Percentiles rank a stretch among this genome's conserved stretches.
phyloP scores from a whole-genome alignment of 2,329 filamentous ascomycete genomes.

The Cyclaneusma minus region DNA sequence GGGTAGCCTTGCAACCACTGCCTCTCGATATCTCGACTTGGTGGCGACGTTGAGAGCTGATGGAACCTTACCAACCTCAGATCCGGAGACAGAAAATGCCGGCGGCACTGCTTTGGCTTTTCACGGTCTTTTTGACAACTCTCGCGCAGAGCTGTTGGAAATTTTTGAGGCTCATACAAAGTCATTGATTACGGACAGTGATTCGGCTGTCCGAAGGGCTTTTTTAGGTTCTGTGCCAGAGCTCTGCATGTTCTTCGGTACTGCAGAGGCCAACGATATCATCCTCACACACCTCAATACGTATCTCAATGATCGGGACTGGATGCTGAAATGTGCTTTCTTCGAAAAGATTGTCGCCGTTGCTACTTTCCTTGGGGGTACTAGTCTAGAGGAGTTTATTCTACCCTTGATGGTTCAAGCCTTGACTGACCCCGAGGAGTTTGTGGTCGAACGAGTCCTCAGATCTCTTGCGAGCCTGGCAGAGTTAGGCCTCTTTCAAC shows the following conservation, averaged over 20 bases:
- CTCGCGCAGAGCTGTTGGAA: conserved; percentile 67
- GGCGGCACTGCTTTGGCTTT: conserved; percentile 53
- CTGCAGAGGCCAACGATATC: conserved; percentile 86
- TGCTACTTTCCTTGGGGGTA: conserved; percentile 76
- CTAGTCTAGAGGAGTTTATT: conserved; percentile 86
- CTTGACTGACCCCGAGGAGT: conserved; percentile 82
- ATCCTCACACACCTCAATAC: conserved; percentile 92
- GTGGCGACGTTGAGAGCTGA: conserved; percentile 77
- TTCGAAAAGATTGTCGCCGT: conserved; percentile 93
- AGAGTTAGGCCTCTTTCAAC: conserved; percentile 71
- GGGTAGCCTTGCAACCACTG: conserved; percentile 74
- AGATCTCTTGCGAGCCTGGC: conserved; percentile 81
- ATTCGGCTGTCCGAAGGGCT: conserved; percentile 74
- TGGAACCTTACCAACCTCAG: conserved; percentile 60
- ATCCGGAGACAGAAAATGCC: conserved; percentile 62
- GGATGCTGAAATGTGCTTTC: conserved; percentile 92
- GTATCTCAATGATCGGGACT: conserved; percentile 90
- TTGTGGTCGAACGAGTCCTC: conserved; percentile 80
- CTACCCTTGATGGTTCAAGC: conserved; percentile 92
- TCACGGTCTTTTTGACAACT: conserved; percentile 74
- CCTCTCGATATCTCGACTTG: conserved; percentile 75
- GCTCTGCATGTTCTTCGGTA: conserved; percentile 89
- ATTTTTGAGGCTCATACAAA: conserved; percentile 84
- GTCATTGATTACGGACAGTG: conserved; percentile 70
- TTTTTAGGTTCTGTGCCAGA: conserved; percentile 86